These are phyloP conservation scores for Blastocystis sp. DNA, from an alignment of 352 stramenopile genomes.

Conservation along the genomic window DNA sequence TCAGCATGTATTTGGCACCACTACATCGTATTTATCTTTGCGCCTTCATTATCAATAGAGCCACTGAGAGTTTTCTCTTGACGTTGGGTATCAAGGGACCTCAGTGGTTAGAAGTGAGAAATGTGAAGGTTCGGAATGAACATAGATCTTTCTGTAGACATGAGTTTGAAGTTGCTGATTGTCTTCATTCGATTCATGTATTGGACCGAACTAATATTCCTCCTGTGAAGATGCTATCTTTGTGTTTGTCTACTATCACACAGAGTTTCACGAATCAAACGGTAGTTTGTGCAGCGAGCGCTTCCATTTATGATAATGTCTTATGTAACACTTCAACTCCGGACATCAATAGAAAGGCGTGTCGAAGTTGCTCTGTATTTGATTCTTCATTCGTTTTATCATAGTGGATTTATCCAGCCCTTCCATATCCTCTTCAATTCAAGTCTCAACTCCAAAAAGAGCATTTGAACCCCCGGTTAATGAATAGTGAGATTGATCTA, in stretches of 20 bases:
- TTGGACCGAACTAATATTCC: conserved; percentile 79
- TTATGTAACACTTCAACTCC: conserved; percentile 72
- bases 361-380: conserved; percentile 73
- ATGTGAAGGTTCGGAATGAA: background rate
- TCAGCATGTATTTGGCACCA: conserved; percentile 88
- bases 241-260: conserved; percentile 95
- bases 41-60: conserved; percentile 69
- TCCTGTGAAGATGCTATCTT: conserved; percentile 88
- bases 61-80: conserved; percentile 94
- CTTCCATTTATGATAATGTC: conserved; percentile 76
- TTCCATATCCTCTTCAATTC: conserved; percentile 80
- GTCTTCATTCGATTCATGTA: conserved; percentile 83
- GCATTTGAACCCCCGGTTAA: conserved; percentile 74
- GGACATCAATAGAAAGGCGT: conserved; percentile 69
- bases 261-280: conserved; percentile 91
- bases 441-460: conserved; percentile 73
- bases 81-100: conserved; percentile 93
- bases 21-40: conserved; percentile 72
- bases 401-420: conserved; percentile 69
- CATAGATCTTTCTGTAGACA: conserved; percentile 85
- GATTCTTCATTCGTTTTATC: background rate
- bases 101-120: conserved; percentile 84
- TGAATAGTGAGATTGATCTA: conserved; percentile 79
- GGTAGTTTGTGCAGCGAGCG: conserved; percentile 84
- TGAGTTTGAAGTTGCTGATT: conserved; percentile 83